These are phyloP conservation scores for Colletotrichum viniferum DNA, from an alignment of 2,329 filamentous ascomycete genomes.

Conservation along the genomic window DNA sequence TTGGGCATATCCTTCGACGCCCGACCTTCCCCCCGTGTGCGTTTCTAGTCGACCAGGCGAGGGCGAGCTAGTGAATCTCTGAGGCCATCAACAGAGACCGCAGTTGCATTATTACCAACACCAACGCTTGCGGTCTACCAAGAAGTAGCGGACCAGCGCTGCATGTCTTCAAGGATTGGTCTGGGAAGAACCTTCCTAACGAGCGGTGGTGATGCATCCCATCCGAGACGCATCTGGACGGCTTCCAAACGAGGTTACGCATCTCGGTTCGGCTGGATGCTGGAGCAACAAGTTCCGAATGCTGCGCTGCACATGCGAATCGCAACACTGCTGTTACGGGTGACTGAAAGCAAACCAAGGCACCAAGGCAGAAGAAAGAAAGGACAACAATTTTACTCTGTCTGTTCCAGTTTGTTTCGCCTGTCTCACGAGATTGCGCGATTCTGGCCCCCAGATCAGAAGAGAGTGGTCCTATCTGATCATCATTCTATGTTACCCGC, in stretches of 20 bases:
- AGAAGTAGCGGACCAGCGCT: neutral
- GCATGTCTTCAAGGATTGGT: neutral
- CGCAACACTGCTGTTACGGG: neutral
- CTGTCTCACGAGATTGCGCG: neutral
- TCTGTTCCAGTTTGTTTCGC: neutral
- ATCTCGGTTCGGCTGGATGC: neutral
- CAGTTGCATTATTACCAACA: neutral
- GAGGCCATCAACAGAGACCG: neutral
- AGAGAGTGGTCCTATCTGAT: conserved; percentile 17
- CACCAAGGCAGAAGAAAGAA: neutral
- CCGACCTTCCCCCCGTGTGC: neutral
- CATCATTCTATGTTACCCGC: conserved; percentile 1
- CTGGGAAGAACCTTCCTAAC: neutral
- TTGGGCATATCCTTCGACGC: neutral
- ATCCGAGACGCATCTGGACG: neutral
- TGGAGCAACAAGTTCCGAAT: neutral
- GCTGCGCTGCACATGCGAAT: neutral
- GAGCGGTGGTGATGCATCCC: neutral
- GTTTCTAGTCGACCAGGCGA: neutral
- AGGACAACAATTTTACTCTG: neutral
- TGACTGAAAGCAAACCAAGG: neutral
- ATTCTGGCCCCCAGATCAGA: conserved; percentile 4
- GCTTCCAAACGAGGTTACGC: neutral
- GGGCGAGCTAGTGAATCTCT: neutral
- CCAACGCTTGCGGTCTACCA: neutral